Base-by-base conservation (phyloP, 805 yeast species). In the Zygosaccharomyces gambellarensis region DNA sequence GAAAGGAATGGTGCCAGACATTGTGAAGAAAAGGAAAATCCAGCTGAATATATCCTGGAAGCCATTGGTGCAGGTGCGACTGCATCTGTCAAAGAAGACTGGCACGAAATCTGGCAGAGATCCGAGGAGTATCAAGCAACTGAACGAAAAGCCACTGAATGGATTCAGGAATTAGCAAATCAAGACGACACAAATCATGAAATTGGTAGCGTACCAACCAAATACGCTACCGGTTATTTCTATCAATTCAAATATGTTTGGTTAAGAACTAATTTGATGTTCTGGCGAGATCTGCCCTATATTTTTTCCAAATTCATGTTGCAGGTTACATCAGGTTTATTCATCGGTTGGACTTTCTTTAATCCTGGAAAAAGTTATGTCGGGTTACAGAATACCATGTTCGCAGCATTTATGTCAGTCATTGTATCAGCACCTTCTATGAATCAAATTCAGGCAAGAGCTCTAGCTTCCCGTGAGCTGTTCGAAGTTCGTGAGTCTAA, bases 341-440 rank as follows among this genome's bases (percentile, higher is more conserved):
- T 83, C 62, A 77, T 82, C 53, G 95, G 95, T 39, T 87, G 87
- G 65, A 73, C 84, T 0, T 87, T 82, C 68, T 82, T 75, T 71
- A 75, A 82, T 57, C 77, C 82, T 38, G 78, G 76, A 47, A 69
- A 71, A 34, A 63, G 79, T 31, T 58, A 75, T 40, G 72, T 74
- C 40, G 87, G 86, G 47, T 70, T 82, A 60, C 82, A 76, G 62
- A 79, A 82, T 64, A 73, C 78, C 49, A 71, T 82, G 73, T 79
- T 83, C 60, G 76, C 81, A 29, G 72, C 78, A 30, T 81, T 85
- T 60, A 71, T 84, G 70, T 71, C 84, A 43, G 71, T 81, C 59
- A 76, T 82, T 49, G 61, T 78, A 46, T 71, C 80, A 46, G 78
- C 79, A n/a, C 82, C 87, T 3, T 53, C 53, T 56, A 54, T 79